phyloP scores from a whole-genome alignment of 2,329 filamentous ascomycete species.

The Pseudogymnoascus sp. region DNA sequence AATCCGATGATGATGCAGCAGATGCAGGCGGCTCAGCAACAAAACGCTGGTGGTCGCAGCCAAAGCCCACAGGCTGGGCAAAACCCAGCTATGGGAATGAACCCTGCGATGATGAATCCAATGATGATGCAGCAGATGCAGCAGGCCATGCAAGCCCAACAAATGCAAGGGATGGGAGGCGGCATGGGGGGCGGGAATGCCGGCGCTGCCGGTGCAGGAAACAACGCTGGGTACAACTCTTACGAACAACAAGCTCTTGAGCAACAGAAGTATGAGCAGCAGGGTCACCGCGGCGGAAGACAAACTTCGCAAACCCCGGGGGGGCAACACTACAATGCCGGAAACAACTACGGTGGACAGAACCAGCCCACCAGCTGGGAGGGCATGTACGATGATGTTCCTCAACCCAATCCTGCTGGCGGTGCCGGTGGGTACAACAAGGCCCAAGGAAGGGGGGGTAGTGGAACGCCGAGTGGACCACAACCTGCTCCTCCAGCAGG shows the following conservation, averaged over 20 bases:
- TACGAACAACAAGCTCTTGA: constrained; percentile 71
- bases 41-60: constrained; percentile 27
- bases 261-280: constrained; percentile 72
- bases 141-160: constrained; percentile 22
- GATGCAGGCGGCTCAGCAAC: constrained; percentile 56
- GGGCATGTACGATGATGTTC: constrained; percentile 96
- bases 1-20: constrained; percentile 72
- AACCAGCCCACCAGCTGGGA: constrained; percentile 75
- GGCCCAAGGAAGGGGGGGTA: constrained; percentile 22
- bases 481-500: constrained; percentile 63
- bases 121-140: constrained; percentile 40
- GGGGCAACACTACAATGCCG: constrained; percentile 27
- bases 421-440: constrained; percentile 36
- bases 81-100: constrained; percentile 31
- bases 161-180: constrained; percentile 39
- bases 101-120: constrained; percentile 50
- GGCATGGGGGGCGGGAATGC: constrained; percentile 29
- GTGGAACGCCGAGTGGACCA: constrained; percentile 28
- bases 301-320: constrained; percentile 32
- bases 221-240: constrained; percentile 44
- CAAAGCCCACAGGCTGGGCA: constrained; percentile 27
- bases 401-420: constrained; percentile 62
- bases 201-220: constrained; percentile 27
- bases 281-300: constrained; percentile 50
- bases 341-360: constrained; percentile 29